phyloP scores from a whole-genome alignment of 495 filamentous ascomycete species.

The Aspergillus saccharolyticus region DNA sequence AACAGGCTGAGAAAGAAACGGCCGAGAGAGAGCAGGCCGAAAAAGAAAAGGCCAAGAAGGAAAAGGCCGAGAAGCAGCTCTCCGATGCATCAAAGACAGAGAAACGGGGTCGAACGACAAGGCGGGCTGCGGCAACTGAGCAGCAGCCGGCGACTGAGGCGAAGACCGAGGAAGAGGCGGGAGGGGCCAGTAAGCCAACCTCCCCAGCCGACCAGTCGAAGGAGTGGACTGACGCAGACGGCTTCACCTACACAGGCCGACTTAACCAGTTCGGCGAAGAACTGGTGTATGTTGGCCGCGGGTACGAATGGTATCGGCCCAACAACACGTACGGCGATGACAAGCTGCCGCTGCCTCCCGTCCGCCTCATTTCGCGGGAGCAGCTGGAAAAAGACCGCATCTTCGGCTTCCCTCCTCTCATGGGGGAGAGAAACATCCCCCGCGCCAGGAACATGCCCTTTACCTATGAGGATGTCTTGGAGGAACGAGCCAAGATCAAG shows the following conservation, averaged over 20 bases:
- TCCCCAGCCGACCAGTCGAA: not conserved
- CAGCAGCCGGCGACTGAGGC: not conserved
- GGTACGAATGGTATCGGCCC: slow-evolving; percentile 1
- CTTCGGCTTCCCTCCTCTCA: slow-evolving; percentile 37
- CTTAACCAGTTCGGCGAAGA: not conserved
- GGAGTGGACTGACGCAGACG: not conserved
- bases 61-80: not conserved
- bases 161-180: not conserved
- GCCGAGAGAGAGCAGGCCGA: too few species aligned
- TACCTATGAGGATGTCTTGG: slow-evolving; percentile 15
- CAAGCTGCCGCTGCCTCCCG: not conserved
- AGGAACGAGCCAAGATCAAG: slow-evolving; percentile 18
- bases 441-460: slow-evolving; percentile 11
- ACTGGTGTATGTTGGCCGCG: not conserved
- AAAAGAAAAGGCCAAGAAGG: too few species aligned
- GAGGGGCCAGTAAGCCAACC: not conserved
- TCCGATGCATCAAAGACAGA: not conserved
- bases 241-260: not conserved
- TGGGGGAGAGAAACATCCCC: slow-evolving; percentile 38
- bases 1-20: not conserved
- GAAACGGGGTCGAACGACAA: too few species aligned
- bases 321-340: slow-evolving; percentile 3
- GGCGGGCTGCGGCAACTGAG: too few species aligned
- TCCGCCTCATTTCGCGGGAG: not conserved
- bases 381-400: slow-evolving; percentile 20